Evolutionary conservation across 371 early-diverging fungal species (phyloP).

Genomic region (Nematocida sp.): DNA sequence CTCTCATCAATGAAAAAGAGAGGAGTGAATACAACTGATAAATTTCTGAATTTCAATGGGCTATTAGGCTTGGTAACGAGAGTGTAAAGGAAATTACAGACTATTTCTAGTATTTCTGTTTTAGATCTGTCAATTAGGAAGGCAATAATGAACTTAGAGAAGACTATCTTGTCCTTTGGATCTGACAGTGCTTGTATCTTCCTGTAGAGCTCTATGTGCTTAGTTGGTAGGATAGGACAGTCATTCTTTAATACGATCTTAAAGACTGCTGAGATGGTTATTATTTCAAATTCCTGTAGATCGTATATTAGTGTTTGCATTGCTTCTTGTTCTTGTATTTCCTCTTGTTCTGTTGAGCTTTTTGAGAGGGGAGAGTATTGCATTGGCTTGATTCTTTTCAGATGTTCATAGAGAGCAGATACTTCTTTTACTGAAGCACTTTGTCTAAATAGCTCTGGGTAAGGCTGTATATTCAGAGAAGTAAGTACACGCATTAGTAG

Average conservation of each 20-base stretch:
- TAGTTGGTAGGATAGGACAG: conserved; percentile 15
- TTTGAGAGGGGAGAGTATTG: background rate
- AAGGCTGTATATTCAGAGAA: background rate
- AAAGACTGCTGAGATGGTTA: conserved; percentile 14
- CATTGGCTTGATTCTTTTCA: background rate
- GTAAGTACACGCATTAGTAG: conserved; percentile 23
- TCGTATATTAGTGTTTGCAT: conserved; percentile 2
- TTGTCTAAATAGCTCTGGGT: conserved; percentile 43
- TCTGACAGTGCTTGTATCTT: background rate
- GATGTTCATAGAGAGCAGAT: background rate
- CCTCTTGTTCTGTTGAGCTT: background rate
- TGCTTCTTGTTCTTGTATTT: conserved; percentile 4
- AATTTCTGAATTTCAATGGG: conserved; percentile 15
- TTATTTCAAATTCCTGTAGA: conserved; percentile 9
- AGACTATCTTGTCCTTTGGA: background rate
- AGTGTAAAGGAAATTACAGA: conserved; percentile 3
- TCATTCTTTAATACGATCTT: conserved; percentile 16
- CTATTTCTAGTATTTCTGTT: conserved; percentile 8
- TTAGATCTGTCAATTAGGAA: background rate
- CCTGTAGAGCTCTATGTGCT: conserved; percentile 22
- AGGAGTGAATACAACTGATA: conserved; percentile 39
- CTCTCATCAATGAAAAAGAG: conserved; percentile 47
- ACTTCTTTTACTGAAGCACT: conserved; percentile 31
- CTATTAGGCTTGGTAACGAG: conserved; percentile 9
- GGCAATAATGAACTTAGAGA: conserved; percentile 12